phyloP scores from a whole-genome alignment of 176 grass and related monocot genomes.

The Juncus effusus region DNA sequence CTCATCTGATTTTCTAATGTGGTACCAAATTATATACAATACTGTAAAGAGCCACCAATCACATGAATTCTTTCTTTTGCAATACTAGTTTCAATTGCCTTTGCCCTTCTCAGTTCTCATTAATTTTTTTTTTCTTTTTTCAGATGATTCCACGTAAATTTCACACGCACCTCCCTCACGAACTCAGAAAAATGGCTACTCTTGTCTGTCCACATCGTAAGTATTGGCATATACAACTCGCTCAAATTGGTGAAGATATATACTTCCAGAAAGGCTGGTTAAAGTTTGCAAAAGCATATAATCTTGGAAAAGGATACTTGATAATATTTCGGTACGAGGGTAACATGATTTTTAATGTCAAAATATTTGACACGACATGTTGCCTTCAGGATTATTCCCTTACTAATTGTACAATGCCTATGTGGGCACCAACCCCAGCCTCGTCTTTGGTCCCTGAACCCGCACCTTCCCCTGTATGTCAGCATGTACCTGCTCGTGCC shows the following conservation, averaged over 20 bases:
- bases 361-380: slow-evolving; percentile 14
- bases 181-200: neutral
- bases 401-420: neutral
- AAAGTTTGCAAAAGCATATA: slow-evolving; percentile 6
- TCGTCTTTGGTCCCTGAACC: too few relatives aligned
- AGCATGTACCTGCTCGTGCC: too few relatives aligned
- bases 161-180: slow-evolving; percentile 9
- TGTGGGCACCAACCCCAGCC: too few relatives aligned
- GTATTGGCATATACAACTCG: slow-evolving; percentile 2
- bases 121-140: neutral
- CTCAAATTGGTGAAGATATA: neutral
- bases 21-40: too few relatives aligned
- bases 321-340: slow-evolving; percentile 15
- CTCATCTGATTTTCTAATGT: too few relatives aligned
- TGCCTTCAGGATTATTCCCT: slow-evolving; percentile 11
- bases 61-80: too few relatives aligned
- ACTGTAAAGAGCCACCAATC: too few relatives aligned
- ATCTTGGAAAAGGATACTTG: neutral
- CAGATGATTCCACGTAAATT: slow-evolving; percentile 23
- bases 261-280: slow-evolving; percentile 12
- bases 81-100: too few relatives aligned
- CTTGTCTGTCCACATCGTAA: neutral
- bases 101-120: neutral
- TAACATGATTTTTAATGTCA: slow-evolving; percentile 23
- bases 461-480: too few relatives aligned